These are phyloP conservation scores for Hemisphaericaspora subhashii DNA, from an alignment of 1,139 yeast genomes.

Conservation along the genomic window DNA sequence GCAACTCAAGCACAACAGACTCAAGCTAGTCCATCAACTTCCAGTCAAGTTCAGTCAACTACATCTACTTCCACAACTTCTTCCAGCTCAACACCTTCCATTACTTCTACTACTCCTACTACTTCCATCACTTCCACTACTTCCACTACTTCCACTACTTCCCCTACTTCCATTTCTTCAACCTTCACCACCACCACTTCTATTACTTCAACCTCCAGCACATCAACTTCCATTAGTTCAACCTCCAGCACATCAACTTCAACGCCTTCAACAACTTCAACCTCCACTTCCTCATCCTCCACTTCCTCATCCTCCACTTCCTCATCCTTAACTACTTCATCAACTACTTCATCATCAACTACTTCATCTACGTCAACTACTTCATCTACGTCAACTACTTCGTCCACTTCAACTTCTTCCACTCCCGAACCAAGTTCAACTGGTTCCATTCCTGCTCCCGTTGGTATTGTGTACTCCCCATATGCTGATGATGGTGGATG, in stretches of 20 bases:
- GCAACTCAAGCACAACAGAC: conserved; percentile 10
- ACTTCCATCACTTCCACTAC: conserved; percentile 10
- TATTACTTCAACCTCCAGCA: conserved; percentile 4
- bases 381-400: not conserved
- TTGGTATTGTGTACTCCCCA: conserved; percentile 76
- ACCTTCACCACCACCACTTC: conserved; percentile 2
- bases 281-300: conserved; percentile 8
- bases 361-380: conserved; percentile 3
- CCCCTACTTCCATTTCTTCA: conserved; percentile 8
- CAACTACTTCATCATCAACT: conserved; percentile 6
- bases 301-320: conserved; percentile 2
- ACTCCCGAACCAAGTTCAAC: conserved; percentile 3
- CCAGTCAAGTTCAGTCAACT: conserved; percentile 13
- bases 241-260: conserved; percentile 17
- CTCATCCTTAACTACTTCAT: conserved; percentile 7
- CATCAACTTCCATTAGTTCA: conserved; percentile 9
- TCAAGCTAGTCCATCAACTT: conserved; percentile 13
- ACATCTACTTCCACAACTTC: conserved; percentile 16
- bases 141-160: conserved; percentile 11
- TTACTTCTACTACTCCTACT: conserved; percentile 12
- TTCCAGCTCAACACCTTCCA: conserved; percentile 11
- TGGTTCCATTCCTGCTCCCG: conserved; percentile 39
- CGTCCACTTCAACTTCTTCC: conserved; percentile 1
- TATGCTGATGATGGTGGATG: conserved; percentile 69
- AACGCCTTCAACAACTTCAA: conserved; percentile 14